Evolutionary conservation across 2,329 filamentous ascomycete species (phyloP).

Genomic region (Fusarium buxicola): DNA sequence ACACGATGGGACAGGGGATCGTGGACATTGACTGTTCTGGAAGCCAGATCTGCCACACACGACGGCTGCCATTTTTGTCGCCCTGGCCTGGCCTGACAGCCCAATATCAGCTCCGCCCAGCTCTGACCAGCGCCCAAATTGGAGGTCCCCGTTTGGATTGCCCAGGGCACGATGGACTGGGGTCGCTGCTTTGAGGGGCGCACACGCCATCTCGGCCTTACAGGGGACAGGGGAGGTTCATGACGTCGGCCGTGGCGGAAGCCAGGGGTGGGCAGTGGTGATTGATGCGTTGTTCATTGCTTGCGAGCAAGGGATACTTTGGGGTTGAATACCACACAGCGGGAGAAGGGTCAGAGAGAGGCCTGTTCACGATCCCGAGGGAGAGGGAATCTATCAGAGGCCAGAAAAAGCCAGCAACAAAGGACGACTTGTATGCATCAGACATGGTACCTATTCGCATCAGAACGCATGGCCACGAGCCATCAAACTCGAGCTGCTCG

Average conservation of each 20-base stretch:
- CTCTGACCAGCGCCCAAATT: conserved; percentile 43
- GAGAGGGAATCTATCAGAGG: conserved; percentile 39
- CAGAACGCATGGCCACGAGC: conserved; percentile 14
- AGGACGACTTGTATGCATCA: conserved; percentile 33
- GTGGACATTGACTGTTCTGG: conserved; percentile 39
- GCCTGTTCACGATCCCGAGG: conserved; percentile 46
- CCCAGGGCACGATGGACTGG: conserved; percentile 26
- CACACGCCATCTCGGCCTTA: conserved; percentile 41
- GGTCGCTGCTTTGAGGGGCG: conserved; percentile 34
- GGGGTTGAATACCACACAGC: conserved; percentile 34
- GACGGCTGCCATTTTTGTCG: conserved; percentile 29
- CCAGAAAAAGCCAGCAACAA: conserved; percentile 20
- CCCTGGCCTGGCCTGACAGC: conserved; percentile 34
- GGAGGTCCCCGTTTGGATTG: conserved; percentile 35
- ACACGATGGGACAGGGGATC: conserved; percentile 33
- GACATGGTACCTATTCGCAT: conserved; percentile 19
- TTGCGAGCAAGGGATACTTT: conserved; percentile 28
- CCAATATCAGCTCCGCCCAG: conserved; percentile 36
- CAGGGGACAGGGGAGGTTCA: conserved; percentile 40
- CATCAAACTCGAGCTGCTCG: conserved; percentile 20
- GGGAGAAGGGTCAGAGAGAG: conserved; percentile 43
- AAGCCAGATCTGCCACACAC: conserved; percentile 44
- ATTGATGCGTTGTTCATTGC: conserved; percentile 38
- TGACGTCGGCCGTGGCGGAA: conserved; percentile 41
- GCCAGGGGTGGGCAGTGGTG: conserved; percentile 24